phyloP scores from a whole-genome alignment of 768 basidiomycete genomes.

The Hericium rajendrae region DNA sequence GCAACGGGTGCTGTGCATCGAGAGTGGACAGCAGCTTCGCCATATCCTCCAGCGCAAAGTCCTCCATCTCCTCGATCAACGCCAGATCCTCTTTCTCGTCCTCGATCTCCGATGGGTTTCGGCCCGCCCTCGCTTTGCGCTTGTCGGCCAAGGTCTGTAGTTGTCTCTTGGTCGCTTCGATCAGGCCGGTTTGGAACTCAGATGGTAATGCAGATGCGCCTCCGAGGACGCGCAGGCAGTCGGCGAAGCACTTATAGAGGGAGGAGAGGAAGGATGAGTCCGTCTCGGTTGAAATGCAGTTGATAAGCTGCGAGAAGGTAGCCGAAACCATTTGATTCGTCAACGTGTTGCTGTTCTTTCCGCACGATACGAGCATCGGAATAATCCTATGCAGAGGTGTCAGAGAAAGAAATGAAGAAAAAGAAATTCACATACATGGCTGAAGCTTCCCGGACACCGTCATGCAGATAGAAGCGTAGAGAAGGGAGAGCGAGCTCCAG shows the following conservation, averaged over 20 bases:
- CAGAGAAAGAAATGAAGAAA: background rate
- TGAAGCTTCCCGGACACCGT: slow-evolving; percentile 73
- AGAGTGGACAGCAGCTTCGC: slow-evolving; percentile 47
- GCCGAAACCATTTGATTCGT: slow-evolving; percentile 61
- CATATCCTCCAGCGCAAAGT: slow-evolving; percentile 77
- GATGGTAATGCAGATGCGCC: slow-evolving; percentile 41
- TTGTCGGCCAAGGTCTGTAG: slow-evolving; percentile 59
- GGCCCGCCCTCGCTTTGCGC: slow-evolving; percentile 43
- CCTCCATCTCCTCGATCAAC: slow-evolving; percentile 74
- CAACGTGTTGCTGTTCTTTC: slow-evolving; percentile 54
- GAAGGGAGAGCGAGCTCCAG: slow-evolving; percentile 66
- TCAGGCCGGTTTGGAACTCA: slow-evolving; percentile 42
- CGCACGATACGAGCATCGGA: slow-evolving; percentile 60
- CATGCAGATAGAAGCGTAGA: slow-evolving; percentile 72
- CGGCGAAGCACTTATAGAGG: slow-evolving; percentile 60
- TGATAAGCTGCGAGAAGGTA: slow-evolving; percentile 47
- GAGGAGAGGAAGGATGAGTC: slow-evolving; percentile 74
- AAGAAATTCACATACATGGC: slow-evolving; percentile 43
- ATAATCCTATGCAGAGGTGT: slow-evolving; percentile 39
- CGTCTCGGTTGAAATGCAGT: slow-evolving; percentile 53
- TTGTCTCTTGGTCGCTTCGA: slow-evolving; percentile 66
- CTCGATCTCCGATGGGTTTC: slow-evolving; percentile 24
- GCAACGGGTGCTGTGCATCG: slow-evolving; percentile 50
- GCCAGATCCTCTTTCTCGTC: slow-evolving; percentile 63
- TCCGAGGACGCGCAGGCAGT: slow-evolving; percentile 50